A percentile compares a stretch with the other conserved stretches of the same genome.
phyloP scores from a whole-genome alignment of 176 grass and related monocot genomes.

The Raddia distichophylla region DNA sequence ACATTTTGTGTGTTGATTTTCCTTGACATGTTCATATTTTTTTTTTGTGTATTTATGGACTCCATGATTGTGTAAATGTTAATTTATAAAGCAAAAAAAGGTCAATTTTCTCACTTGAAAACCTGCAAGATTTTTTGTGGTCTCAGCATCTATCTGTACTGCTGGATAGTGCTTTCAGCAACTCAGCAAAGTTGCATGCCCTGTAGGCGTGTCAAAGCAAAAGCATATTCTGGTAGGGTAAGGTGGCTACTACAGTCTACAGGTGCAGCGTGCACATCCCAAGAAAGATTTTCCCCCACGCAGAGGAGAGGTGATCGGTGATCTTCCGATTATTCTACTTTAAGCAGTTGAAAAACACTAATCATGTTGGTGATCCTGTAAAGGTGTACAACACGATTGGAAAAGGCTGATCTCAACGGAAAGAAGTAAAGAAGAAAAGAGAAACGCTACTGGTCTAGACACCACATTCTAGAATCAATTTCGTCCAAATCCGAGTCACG shows the following conservation, averaged over 20 bases:
- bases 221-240: constrained; percentile 6
- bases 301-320: neutral
- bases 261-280: neutral
- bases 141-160: neutral
- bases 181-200: neutral
- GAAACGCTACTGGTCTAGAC: neutral
- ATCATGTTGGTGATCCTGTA: neutral
- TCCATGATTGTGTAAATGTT: constrained; percentile 11
- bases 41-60: constrained; percentile 34
- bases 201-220: neutral
- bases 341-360: constrained; percentile 1
- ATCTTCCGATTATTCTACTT: constrained; percentile 26
- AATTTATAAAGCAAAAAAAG: neutral
- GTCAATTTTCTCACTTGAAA: neutral
- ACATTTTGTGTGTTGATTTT: constrained; percentile 2
- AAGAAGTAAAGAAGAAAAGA: neutral
- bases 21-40: constrained; percentile 30
- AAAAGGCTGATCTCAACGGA: constrained; percentile 13
- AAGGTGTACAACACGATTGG: neutral
- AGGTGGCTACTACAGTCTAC: neutral
- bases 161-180: neutral
- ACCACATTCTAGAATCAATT: constrained; percentile 24
- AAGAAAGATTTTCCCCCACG: constrained; percentile 33
- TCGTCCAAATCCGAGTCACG: neutral
- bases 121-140: neutral